Evolutionary conservation across 192 early-diverging fungal genomes (phyloP), one percentile per base, ranked within the genome.

Genomic region (Backusella mclennaniae): DNA sequence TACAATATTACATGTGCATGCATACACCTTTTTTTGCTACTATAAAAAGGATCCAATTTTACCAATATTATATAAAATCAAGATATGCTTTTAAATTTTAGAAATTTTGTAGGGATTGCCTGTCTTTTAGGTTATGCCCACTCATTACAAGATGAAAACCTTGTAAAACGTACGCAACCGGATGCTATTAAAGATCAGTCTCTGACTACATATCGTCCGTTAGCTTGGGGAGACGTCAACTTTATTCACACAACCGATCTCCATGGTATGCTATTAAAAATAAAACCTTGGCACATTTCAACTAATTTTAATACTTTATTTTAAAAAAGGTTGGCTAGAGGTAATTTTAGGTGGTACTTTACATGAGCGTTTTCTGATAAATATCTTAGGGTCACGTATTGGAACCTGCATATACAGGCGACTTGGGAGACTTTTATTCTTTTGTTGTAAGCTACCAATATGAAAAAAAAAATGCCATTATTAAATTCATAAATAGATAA

Each of bases 381-480:
- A 19, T 31, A 9, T 5, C 23, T 5, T 35, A 52, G 76, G 82
- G 82, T 33, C 79, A 84, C 42, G 17, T 77, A 31, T 69, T 80
- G 33, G 83, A 81, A 35, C 72, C 49, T 15, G 68, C 78, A 4
- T 87, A 85, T 81, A 81, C 73, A 6, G 88, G 80, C 21, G 87
- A 89, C 68, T 81, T 86, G 56, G 88, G 86, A 66, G 88, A 89
- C 39, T 87, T 89, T 78, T 80, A 85, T 52, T 84, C 84, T 12
- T 89, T 87, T 76, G 71, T 85, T n/a, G 79, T 78, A 71, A 33
- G 80, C 31, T 39, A 21, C 33, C 23, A 53, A 69, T 26, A 67
- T 26, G 0, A 42, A 15, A 80, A 36, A 35, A n/a, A 5, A 79
- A 33, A 17, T 7, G 5, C 6, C 17, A n/a, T 80, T 15, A 35